Evolutionary conservation across 768 basidiomycete genomes (phyloP).

Genomic region (Tricholomella constricta): DNA sequence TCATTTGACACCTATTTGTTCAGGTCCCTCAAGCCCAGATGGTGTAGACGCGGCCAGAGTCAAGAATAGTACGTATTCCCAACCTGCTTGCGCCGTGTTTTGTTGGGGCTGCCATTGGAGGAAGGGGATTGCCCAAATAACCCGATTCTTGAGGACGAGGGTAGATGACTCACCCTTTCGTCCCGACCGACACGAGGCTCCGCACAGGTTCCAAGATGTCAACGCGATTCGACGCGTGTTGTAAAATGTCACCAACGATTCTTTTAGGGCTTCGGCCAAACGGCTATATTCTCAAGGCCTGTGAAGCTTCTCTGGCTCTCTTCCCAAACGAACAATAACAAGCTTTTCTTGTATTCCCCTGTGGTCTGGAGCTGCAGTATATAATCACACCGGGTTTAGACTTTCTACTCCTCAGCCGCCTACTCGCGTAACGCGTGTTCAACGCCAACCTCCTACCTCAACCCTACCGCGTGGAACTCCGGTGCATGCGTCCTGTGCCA

Average conservation of each 20-base stretch:
- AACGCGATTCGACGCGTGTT: conserved; percentile 37
- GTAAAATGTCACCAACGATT: conserved; percentile 25
- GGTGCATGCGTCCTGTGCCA: conserved; percentile 50
- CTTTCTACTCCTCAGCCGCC: conserved; percentile 16
- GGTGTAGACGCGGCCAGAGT: conserved; percentile 19
- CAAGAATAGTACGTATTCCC: conserved; percentile 18
- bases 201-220: conserved; percentile 37
- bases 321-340: conserved; percentile 41
- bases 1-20: conserved; percentile 13
- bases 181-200: conserved; percentile 38
- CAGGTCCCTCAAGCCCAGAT: conserved; percentile 15
- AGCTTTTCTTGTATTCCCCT: conserved; percentile 36
- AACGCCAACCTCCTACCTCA: conserved; percentile 34
- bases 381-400: conserved; percentile 22
- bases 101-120: conserved; percentile 9
- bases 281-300: conserved; percentile 25
- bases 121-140: conserved; percentile 10
- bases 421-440: conserved; percentile 34
- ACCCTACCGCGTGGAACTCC: conserved; percentile 47
- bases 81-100: conserved; percentile 14
- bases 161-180: conserved; percentile 24
- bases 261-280: conserved; percentile 26
- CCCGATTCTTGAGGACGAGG: conserved; percentile 13
- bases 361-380: conserved; percentile 18
- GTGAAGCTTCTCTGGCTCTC: conserved; percentile 31